phyloP scores from a whole-genome alignment of 1,284 basidiomycete genomes.

The Pseudozyma hubeiensis region DNA sequence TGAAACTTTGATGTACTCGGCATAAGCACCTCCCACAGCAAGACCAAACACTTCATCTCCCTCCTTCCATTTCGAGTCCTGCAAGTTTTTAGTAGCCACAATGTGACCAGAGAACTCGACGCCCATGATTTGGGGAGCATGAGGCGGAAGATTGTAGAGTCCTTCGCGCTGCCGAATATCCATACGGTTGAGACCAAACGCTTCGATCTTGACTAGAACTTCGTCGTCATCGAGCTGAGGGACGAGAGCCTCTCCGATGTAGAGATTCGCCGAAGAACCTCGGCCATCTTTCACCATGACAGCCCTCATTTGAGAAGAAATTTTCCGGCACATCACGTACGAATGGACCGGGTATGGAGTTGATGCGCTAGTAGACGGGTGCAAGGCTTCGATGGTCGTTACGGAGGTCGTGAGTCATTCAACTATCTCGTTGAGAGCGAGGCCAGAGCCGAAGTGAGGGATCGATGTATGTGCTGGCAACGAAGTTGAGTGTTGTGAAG shows the following conservation, averaged over 20 bases:
- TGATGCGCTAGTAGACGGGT: no score
- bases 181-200: conserved; percentile 67
- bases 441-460: no score
- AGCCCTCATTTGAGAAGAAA: conserved; percentile 77
- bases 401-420: no score
- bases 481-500: no score
- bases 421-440: no score
- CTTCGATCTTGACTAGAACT: conserved; percentile 75
- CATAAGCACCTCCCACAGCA: conserved; percentile 80
- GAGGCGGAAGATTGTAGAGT: conserved; percentile 77
- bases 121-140: conserved; percentile 82
- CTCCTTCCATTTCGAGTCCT: conserved; percentile 71
- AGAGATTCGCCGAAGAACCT: conserved; percentile 82
- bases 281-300: conserved; percentile 83
- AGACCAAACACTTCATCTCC: conserved; percentile 91
- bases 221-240: conserved; percentile 74
- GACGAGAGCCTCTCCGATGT: conserved; percentile 77
- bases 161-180: conserved; percentile 67
- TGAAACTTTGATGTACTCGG: conserved; percentile 82
- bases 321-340: not conserved
- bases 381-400: no score
- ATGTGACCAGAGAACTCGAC: conserved; percentile 81
- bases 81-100: conserved; percentile 71
- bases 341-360: no score
- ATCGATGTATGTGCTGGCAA: no score